phyloP scores from a whole-genome alignment of 306 rosid genomes.

The Quercus suber region DNA sequence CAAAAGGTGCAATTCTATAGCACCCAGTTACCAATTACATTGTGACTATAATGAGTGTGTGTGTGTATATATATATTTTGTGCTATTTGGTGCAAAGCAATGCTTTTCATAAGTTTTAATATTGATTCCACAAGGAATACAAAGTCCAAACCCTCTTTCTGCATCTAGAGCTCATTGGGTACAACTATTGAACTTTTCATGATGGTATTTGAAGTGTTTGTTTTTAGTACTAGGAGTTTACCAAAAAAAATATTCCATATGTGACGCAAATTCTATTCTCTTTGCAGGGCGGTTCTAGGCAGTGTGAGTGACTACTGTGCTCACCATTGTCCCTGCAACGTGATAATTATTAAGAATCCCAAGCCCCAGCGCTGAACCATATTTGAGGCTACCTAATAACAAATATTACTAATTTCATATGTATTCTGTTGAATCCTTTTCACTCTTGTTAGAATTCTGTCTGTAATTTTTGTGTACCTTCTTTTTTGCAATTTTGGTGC shows the following conservation, averaged over 20 bases:
- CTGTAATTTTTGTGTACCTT: neutral
- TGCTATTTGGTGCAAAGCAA: too few relatives aligned
- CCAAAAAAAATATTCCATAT: neutral
- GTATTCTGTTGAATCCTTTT: neutral
- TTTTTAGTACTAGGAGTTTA: too few relatives aligned
- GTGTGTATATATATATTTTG: too few relatives aligned
- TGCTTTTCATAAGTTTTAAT: too few relatives aligned
- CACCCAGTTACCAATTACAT: too few relatives aligned
- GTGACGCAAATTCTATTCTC: neutral
- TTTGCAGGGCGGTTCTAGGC: conserved; percentile 28
- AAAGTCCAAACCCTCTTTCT: too few relatives aligned
- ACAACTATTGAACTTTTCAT: too few relatives aligned
- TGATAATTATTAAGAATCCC: conserved; percentile 35
- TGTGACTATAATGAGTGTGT: too few relatives aligned
- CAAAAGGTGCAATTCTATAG: conserved; percentile 20
- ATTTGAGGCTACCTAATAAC: neutral
- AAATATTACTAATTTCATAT: neutral
- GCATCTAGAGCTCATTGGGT: too few relatives aligned
- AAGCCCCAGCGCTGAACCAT: neutral
- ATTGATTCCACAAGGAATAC: too few relatives aligned
- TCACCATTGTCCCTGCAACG: conserved; percentile 31
- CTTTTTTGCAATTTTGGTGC: neutral
- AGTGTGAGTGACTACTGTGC: conserved; percentile 39
- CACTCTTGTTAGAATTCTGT: neutral
- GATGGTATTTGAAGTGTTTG: too few relatives aligned